These are phyloP conservation scores for Apiospora kogelbergensis DNA, from an alignment of 2,329 filamentous ascomycete species.

Conservation along the genomic window DNA sequence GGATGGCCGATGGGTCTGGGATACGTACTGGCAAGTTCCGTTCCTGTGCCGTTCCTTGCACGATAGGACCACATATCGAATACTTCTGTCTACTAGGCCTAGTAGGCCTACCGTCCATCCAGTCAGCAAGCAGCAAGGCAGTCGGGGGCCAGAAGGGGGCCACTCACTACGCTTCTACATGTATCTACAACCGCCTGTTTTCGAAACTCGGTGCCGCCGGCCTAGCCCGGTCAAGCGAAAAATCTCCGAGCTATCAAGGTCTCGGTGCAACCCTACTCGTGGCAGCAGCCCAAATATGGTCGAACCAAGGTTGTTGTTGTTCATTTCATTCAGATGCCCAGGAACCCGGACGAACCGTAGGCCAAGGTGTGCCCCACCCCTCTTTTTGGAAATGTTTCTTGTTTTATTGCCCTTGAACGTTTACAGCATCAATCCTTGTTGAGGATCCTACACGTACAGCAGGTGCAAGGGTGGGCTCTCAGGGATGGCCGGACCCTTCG, in stretches of 20 bases:
- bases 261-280: constrained; percentile 7
- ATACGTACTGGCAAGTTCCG: neutral
- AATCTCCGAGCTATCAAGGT: constrained; percentile 11
- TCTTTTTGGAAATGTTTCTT: constrained; percentile 1
- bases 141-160: too few relatives aligned
- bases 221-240: constrained; percentile 11
- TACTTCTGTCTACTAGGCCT: neutral
- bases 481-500: neutral
- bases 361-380: constrained; percentile 7
- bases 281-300: neutral
- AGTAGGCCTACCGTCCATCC: too few relatives aligned
- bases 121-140: neutral
- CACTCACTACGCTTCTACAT: neutral
- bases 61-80: neutral
- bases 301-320: neutral
- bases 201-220: constrained; percentile 1
- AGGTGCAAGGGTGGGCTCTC: neutral
- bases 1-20: neutral
- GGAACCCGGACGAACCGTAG: constrained; percentile 8
- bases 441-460: constrained; percentile 11
- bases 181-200: neutral
- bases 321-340: constrained; percentile 9
- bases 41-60: neutral
- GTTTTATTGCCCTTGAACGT: neutral
- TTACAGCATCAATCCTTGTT: neutral